Conservation (phyloP, 345 rosid genomes). For the Melaleuca alternifolia region DNA sequence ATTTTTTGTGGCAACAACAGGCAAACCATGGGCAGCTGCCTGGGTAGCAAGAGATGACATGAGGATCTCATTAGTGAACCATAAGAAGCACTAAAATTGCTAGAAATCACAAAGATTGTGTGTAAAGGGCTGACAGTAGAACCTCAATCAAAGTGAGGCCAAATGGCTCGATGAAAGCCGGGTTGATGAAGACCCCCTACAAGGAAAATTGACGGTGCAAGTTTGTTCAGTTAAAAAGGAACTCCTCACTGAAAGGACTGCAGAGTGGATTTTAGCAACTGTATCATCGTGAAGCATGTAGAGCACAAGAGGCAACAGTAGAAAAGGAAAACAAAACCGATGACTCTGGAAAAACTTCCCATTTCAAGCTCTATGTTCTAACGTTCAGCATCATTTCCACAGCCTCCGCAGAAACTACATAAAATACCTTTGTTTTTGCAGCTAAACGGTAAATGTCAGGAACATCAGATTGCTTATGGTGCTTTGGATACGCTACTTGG, state of each 20-base stretch:
- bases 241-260: not conserved
- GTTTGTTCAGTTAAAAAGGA: not conserved
- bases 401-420: not conserved
- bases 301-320: not conserved
- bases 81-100: not conserved
- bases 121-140: not conserved
- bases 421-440: conserved; percentile 83
- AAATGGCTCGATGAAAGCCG: conserved; percentile 88
- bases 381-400: not conserved
- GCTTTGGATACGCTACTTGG: conserved; percentile 98
- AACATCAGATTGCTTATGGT: conserved; percentile 94
- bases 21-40: conserved; percentile 90
- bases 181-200: conserved; percentile 90
- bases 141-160: conserved; percentile 92
- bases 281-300: not conserved
- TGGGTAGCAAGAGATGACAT: conserved; percentile 11
- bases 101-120: not conserved
- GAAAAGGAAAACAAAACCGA: not conserved
- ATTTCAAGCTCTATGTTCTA: not conserved
- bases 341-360: not conserved
- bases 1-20: conserved; percentile 81
- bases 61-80: not conserved
- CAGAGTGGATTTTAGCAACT: not conserved
- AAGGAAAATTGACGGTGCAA: not conserved
- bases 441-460: conserved; percentile 96